Base-by-base conservation (phyloP, 805 yeast species). In the Myxozyma geophila region DNA sequence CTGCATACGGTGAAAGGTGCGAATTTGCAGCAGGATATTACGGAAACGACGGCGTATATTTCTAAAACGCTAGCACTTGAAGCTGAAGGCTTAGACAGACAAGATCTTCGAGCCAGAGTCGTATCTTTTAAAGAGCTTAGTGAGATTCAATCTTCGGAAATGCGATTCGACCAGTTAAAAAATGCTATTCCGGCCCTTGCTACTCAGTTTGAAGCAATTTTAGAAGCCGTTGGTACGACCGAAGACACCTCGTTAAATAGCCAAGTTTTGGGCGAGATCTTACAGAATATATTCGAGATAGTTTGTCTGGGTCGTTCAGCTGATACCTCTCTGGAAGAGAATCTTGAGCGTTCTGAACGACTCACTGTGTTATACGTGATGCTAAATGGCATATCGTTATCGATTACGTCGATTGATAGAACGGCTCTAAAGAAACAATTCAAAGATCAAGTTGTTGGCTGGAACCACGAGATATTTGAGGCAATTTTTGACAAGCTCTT, bases 281-380 rank as follows among this genome's bases (percentile, higher is more conserved):
- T 52, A 40, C 63, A 48, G 37, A 49, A 43, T 2, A 33, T 48
- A 17, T 59, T 59, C 40, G 63, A 49, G 28, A 54, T 59, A 6
- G n/a, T 54, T 7, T 39, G 39, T 43, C 36, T 23, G 8, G 21
- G 46, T 6, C 33, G 19, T 9, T 15, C 21, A 7, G 17, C 12
- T 5, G 13, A 44, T 10, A 21, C 21, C 13, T 21, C 23, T 13
- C 43, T 15, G 7, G 49, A 46, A 23, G 46, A 51, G 13, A 33
- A 46, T 7, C n/a, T 53, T 9, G 21, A 19, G 15, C 19, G 19
- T 15, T 36, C 56, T 23, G 35, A 39, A 28, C 19, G 21, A 2
- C 28, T 59, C 35, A 58, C 41, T 15, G 28, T 49, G 39, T 40
- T 28, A 17, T 46, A 44, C 37, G 37, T 37, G 9, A 43, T 55